Evolutionary conservation across 371 early-diverging fungal species (phyloP).

Genomic region (Mucor ambiguus): DNA sequence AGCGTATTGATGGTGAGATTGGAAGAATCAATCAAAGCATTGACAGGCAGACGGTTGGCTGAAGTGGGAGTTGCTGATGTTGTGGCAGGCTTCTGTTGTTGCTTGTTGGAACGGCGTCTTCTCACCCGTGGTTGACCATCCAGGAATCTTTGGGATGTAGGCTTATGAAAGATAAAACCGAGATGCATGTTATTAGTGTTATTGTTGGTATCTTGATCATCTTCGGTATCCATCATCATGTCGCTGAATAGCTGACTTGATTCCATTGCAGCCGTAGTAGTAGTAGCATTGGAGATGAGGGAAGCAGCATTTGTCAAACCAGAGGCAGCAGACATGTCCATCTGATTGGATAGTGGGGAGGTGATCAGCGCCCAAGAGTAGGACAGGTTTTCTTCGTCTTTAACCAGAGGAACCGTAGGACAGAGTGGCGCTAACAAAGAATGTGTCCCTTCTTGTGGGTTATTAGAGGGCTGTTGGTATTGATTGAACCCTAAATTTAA

Average conservation of each 20-base stretch:
- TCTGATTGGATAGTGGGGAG: slow-evolving; percentile 22
- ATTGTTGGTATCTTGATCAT: slow-evolving; percentile 9
- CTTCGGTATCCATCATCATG: slow-evolving; percentile 12
- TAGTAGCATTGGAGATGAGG: slow-evolving; percentile 2
- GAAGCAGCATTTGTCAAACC: not conserved
- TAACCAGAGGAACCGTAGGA: slow-evolving; percentile 14
- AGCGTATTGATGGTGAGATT: slow-evolving; percentile 8
- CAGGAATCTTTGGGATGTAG: slow-evolving; percentile 21
- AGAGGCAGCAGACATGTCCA: slow-evolving; percentile 7
- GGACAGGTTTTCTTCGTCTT: slow-evolving; percentile 21
- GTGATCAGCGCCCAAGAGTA: slow-evolving; percentile 34
- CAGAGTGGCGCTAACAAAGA: slow-evolving; percentile 28
- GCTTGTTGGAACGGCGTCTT: slow-evolving; percentile 23
- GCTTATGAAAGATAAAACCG: slow-evolving; percentile 32
- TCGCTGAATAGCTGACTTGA: slow-evolving; percentile 4
- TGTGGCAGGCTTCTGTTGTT: not conserved
- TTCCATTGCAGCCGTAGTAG: not conserved
- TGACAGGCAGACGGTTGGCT: slow-evolving; percentile 16
- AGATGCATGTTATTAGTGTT: slow-evolving; percentile 14
- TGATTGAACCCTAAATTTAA: slow-evolving; percentile 1
- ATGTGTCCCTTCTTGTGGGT: slow-evolving; percentile 14
- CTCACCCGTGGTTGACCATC: slow-evolving; percentile 27
- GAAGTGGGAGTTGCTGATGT: not conserved
- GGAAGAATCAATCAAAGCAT: slow-evolving; percentile 7
- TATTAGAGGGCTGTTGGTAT: slow-evolving; percentile 9